Conservation (phyloP, 2,329 filamentous ascomycete genomes). For the Sporothrix luriei region DNA sequence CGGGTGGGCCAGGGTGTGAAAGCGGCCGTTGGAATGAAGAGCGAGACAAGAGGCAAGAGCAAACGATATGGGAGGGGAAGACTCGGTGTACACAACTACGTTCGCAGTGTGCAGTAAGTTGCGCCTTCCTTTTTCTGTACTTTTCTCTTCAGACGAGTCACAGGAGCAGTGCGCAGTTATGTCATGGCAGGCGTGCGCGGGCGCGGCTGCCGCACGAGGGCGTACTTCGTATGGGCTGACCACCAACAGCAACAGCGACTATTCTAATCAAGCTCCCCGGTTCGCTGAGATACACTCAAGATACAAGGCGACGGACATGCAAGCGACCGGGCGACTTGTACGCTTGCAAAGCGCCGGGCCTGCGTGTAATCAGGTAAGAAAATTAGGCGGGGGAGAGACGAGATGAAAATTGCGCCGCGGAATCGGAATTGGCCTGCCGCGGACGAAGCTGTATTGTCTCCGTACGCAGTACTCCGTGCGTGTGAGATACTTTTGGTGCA, state of each 20-base stretch:
- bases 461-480: background rate
- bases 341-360: conserved; percentile 13
- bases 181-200: background rate
- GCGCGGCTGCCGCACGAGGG: background rate
- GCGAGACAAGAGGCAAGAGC: conserved; percentile 5
- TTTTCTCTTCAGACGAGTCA: conserved; percentile 7
- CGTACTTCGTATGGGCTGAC: background rate
- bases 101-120: background rate
- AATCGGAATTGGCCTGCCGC: conserved; percentile 3
- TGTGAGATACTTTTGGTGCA: background rate
- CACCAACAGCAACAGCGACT: background rate
- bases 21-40: conserved; percentile 21
- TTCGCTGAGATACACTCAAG: background rate
- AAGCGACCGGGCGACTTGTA: background rate
- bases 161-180: background rate
- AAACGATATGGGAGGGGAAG: background rate
- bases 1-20: conserved; percentile 10
- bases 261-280: background rate
- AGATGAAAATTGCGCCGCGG: background rate
- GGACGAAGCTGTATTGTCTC: conserved; percentile 2
- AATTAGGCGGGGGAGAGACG: background rate
- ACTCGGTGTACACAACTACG: background rate
- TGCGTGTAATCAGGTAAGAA: conserved; percentile 25
- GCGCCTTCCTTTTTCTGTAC: background rate
- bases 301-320: background rate